Evolutionary conservation across 1,139 yeast species (phyloP), one percentile per base, ranked within the genome.

Genomic region (Zygosaccharomyces sapae): DNA sequence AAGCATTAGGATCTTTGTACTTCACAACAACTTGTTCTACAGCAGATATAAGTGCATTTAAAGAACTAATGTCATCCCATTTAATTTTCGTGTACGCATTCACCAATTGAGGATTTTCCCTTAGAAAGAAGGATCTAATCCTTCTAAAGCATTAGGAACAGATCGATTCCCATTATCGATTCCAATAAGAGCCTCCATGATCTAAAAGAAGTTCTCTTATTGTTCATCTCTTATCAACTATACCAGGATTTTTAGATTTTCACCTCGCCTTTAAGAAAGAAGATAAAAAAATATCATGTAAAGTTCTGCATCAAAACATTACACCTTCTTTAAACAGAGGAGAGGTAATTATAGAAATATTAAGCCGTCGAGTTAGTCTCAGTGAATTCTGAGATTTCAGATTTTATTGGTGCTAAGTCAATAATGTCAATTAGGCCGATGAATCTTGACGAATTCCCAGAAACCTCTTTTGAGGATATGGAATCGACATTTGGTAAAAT

Each of bases 21-120:
- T 66, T 69, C 27, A 59, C 48, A 1, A 68, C 56, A 1, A 66
- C 49, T 30, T 58, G 55, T 43, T 69, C 72, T 0, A 69, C 61
- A 2, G 51, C 43, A 2, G 49, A 52, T 1, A 68, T 56, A 25
- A 69, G 46, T 1, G 48, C 41, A 43, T 63, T 63, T 41, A 65
- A 42, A 10, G 62, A 49, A 16, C 48, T 44, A 7, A 62, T 56
- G 41, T 63, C 60, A 13, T 55, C 51, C 59, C 66, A 58, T 22
- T 57, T 48, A 8, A 61, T 51, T 24, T 48, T 41, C 19, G 45
- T 46, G 27, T 58, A 60, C 0, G 60, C 49, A 1, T 47, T 47
- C 2, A 55, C 58, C 60, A 71, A 61, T 8, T 56, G 58, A 5
- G 57, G 51, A 50, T 69, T 69, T 34, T 68, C 71, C 31, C 60